Conservation (phyloP, 306 rosid species). For the Lathyrus sativus region DNA sequence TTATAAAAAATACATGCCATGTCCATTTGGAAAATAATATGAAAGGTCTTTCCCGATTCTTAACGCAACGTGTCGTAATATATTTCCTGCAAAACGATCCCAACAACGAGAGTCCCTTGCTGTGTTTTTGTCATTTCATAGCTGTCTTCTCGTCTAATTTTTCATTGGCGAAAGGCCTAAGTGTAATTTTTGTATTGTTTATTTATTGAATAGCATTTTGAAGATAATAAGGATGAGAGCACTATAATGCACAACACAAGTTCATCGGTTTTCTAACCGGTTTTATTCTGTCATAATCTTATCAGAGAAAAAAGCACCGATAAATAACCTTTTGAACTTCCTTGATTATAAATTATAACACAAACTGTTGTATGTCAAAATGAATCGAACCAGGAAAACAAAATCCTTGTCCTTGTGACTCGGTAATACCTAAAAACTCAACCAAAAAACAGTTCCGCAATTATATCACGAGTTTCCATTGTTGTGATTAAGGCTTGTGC, state of each 20-base stretch:
- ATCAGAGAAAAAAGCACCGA: not conserved
- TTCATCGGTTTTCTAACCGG: not conserved
- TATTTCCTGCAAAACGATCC: constrained; percentile 33
- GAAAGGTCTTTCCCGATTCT: constrained; percentile 12
- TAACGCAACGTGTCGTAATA: constrained; percentile 10
- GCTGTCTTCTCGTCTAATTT: constrained; percentile 39
- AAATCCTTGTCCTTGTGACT: not conserved
- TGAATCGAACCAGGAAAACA: not conserved
- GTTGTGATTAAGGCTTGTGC: not conserved
- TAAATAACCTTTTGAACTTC: not conserved
- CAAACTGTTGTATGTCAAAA: constrained; percentile 4
- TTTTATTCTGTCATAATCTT: not conserved
- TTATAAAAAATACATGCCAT: constrained; percentile 22
- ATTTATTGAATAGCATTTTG: constrained; percentile 38
- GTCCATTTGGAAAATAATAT: constrained; percentile 25
- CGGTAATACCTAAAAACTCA: constrained; percentile 3
- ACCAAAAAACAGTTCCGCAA: constrained; percentile 7
- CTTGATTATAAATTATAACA: not conserved
- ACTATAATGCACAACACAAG: constrained; percentile 18
- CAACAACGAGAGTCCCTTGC: constrained; percentile 36
- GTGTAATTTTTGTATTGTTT: constrained; percentile 45
- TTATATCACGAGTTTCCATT: not conserved
- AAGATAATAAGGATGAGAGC: constrained; percentile 32
- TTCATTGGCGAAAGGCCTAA: constrained; percentile 48
- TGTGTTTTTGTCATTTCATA: constrained; percentile 21